Base-by-base conservation (phyloP, 2,329 filamentous ascomycete species). In the Fusarium sp. region DNA sequence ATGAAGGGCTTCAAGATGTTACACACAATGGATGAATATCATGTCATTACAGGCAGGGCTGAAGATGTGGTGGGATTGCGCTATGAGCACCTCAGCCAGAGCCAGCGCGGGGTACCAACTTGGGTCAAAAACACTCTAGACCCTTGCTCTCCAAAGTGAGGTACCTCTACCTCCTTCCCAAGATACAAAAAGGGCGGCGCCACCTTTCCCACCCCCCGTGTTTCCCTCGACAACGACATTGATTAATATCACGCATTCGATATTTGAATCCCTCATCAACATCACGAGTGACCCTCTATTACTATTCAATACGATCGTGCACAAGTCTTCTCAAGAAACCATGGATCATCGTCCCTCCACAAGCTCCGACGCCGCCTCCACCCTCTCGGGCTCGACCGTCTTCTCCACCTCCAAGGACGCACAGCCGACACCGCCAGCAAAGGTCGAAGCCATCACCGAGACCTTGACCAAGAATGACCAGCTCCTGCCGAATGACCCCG, bases 311-410 rank as follows among this genome's bases (percentile, higher is more conserved):
- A 25, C 14, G 8, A 27, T 9, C 43, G 18, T 30, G 25, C 48
- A 32, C 30, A 48, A 61, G 9, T 34, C 37, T 45, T 60, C 57
- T 11, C 39, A 35, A 20, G 16, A 43, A 35, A 34, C 27, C 64
- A 77, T 81, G 72, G 74, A 79, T 59, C 64, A 79, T 59, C 67
- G 76, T 66, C 66, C 72, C 30, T 78, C 74, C 59, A 77, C 73
- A 60, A 77, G 75, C 73, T 80, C 78, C 70, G 78, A 81, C 72
- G 72, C 80, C n/a, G 76, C 79, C 57, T 80, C 81, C 34, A 74
- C 78, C 54, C 72, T 78, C 75, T 82, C 82, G 35, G 80, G 76
- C 62, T 78, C 79, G 52, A 79, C 79, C 63, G 68, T 71, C 70
- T 76, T 75, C 74, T 80, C 77, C 64, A 76, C 76, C 76, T 62